Evolutionary conservation across 2,329 filamentous ascomycete species (phyloP).

Genomic region (Neocatenulostroma microsporum): DNA sequence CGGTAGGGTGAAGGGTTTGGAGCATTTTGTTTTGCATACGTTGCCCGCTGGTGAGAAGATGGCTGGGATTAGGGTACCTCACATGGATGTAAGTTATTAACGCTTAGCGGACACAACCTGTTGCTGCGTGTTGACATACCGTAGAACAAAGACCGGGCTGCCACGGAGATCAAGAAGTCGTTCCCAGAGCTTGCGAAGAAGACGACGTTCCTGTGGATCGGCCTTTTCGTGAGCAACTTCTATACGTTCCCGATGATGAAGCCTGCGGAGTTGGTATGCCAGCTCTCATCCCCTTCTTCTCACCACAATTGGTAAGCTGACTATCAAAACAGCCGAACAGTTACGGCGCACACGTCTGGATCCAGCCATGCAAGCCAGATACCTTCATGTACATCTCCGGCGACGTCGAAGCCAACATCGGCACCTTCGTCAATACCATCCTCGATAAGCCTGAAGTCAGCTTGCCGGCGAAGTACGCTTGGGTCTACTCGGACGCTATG

Average conservation of each 20-base stretch:
- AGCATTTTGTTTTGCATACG: conserved; percentile 14
- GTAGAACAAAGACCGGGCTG: conserved; percentile 15
- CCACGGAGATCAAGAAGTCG: conserved; percentile 9
- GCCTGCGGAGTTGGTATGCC: conserved; percentile 8
- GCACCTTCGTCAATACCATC: conserved; percentile 9
- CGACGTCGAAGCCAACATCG: conserved; percentile 10
- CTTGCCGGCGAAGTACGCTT: conserved; percentile 8
- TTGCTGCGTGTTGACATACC: no score
- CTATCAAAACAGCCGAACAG: conserved; percentile 1
- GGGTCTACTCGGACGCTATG: conserved; percentile 8
- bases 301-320: not conserved
- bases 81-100: conserved; percentile 2
- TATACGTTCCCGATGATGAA: conserved; percentile 6
- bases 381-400: conserved; percentile 4
- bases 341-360: conserved; percentile 6
- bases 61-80: conserved; percentile 3
- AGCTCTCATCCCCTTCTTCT: not conserved
- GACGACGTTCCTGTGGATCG: conserved; percentile 15
- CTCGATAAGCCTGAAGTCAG: conserved; percentile 8
- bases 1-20: conserved; percentile 4
- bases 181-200: conserved; percentile 13
- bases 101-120: no score
- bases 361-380: conserved; percentile 5
- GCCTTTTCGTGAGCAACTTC: conserved; percentile 13
- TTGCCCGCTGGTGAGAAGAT: conserved; percentile 10